phyloP scores from a whole-genome alignment of 441 rosid genomes.

The Corymbia citriodora region DNA sequence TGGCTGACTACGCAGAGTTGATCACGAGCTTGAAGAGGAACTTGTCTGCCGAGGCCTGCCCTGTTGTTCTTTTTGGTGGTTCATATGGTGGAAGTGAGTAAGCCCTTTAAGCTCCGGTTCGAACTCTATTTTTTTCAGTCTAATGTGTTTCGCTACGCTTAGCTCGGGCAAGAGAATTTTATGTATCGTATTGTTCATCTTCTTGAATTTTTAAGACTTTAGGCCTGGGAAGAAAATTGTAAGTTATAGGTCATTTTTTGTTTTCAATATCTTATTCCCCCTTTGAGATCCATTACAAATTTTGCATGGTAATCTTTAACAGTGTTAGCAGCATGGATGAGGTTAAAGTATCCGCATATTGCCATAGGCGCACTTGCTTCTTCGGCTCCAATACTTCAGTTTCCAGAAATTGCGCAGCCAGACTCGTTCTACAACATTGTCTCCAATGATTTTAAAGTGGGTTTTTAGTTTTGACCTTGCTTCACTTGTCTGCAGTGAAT shows the following conservation, averaged over 20 bases:
- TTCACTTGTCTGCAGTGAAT: background rate
- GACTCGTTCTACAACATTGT: constrained; percentile 67
- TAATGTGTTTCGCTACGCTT: background rate
- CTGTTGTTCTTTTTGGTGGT: constrained; percentile 75
- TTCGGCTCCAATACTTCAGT: constrained; percentile 72
- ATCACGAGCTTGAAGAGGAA: constrained; percentile 64
- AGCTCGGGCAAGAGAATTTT: background rate
- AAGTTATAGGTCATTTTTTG: background rate
- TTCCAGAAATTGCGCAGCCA: constrained; percentile 53
- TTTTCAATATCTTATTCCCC: background rate
- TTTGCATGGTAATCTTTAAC: constrained; percentile 1
- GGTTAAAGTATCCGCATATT: constrained; percentile 71
- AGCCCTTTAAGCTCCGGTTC: background rate
- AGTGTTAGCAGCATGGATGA: constrained; percentile 88
- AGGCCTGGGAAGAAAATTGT: background rate
- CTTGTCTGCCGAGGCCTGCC: constrained; percentile 58
- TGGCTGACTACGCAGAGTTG: constrained; percentile 63
- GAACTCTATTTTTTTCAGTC: background rate
- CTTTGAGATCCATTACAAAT: background rate
- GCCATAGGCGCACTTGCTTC: constrained; percentile 74
- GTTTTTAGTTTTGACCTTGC: background rate
- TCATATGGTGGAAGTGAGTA: constrained; percentile 81
- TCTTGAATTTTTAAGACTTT: background rate
- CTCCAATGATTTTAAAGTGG: constrained; percentile 62
- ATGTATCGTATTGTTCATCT: background rate